A percentile compares a stretch with the other conserved stretches of the same genome.
phyloP scores from a whole-genome alignment of 129 eudicot species.

The Tagetes erecta region DNA sequence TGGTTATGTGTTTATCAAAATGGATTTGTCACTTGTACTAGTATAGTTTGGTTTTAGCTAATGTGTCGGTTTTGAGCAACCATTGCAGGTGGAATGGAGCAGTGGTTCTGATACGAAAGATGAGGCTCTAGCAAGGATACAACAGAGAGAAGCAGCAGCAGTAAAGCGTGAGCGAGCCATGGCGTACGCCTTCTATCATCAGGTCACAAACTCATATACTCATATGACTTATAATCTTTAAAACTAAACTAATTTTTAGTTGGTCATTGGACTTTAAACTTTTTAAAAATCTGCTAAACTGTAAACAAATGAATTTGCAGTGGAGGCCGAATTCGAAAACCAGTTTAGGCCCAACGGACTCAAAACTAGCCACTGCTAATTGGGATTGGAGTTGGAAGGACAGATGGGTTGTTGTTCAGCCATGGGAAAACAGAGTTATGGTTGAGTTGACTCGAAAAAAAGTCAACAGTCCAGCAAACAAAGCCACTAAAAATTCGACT shows the following conservation, averaged over 20 bases:
- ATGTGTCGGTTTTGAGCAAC: background rate
- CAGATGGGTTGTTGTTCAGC: conserved; percentile 91
- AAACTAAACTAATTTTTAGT: background rate
- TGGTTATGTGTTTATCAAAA: background rate
- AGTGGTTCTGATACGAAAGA: conserved; percentile 68
- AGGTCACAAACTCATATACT: conserved; percentile 41
- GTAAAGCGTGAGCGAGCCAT: conserved; percentile 86
- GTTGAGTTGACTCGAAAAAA: conserved; percentile 57
- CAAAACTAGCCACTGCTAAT: conserved; percentile 54
- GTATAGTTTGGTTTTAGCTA: background rate
- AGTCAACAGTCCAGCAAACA: conserved; percentile 35
- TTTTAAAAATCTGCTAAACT: too few species aligned
- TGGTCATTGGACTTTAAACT: too few species aligned
- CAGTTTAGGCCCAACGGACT: conserved; percentile 40
- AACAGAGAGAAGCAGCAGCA: conserved; percentile 89
- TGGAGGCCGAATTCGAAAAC: conserved; percentile 83
- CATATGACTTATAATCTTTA: background rate
- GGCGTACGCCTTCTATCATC: conserved; percentile 97
- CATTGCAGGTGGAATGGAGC: conserved; percentile 80
- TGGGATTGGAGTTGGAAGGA: conserved; percentile 99
- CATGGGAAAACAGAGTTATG: conserved; percentile 78
- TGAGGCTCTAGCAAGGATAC: conserved; percentile 67
- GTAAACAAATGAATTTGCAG: conserved; percentile 36
- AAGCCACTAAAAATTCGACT: conserved; percentile 32
- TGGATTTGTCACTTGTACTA: background rate